Conservation (phyloP, 768 basidiomycete species). For the Agrocybe pediades region DNA sequence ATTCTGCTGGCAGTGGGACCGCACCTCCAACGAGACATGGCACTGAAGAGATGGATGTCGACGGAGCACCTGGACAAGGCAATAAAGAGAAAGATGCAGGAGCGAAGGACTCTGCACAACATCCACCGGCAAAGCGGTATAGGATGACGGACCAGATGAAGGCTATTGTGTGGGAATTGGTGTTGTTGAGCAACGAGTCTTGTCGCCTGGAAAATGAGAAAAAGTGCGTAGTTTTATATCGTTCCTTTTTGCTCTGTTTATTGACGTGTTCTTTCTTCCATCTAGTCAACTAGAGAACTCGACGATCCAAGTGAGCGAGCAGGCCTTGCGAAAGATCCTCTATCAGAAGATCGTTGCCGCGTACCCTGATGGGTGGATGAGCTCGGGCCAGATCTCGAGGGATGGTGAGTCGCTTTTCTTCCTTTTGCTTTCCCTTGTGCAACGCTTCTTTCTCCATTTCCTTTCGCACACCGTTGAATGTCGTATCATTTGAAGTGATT, state of each 20-base stretch:
- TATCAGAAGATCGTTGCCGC: slow-evolving; percentile 87
- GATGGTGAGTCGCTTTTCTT: slow-evolving; percentile 59
- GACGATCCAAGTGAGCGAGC: slow-evolving; percentile 75
- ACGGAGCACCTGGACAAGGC: slow-evolving; percentile 16
- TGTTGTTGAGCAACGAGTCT: slow-evolving; percentile 80
- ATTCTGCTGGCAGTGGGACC: slow-evolving; percentile 23
- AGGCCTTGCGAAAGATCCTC: slow-evolving; percentile 74
- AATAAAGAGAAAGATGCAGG: slow-evolving; percentile 23
- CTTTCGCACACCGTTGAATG: not conserved
- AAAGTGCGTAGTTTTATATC: slow-evolving; percentile 30
- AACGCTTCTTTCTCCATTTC: not conserved
- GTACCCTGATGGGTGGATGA: slow-evolving; percentile 85
- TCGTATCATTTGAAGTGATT: not conserved
- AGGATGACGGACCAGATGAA: slow-evolving; percentile 83
- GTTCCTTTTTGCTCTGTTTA: not conserved
- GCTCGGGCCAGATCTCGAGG: slow-evolving; percentile 82
- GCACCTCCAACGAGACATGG: slow-evolving; percentile 43
- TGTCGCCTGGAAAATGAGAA: slow-evolving; percentile 61
- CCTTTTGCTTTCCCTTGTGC: not conserved
- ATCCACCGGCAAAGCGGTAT: slow-evolving; percentile 78
- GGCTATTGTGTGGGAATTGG: slow-evolving; percentile 75
- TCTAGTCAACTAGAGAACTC: slow-evolving; percentile 61
- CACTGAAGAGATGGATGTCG: slow-evolving; percentile 50
- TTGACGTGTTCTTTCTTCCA: not conserved
- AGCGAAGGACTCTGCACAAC: slow-evolving; percentile 37